Evolutionary conservation across 129 eudicot genomes (phyloP), one percentile per base, ranked within the genome.

Genomic region (Ambrosia trifida): DNA sequence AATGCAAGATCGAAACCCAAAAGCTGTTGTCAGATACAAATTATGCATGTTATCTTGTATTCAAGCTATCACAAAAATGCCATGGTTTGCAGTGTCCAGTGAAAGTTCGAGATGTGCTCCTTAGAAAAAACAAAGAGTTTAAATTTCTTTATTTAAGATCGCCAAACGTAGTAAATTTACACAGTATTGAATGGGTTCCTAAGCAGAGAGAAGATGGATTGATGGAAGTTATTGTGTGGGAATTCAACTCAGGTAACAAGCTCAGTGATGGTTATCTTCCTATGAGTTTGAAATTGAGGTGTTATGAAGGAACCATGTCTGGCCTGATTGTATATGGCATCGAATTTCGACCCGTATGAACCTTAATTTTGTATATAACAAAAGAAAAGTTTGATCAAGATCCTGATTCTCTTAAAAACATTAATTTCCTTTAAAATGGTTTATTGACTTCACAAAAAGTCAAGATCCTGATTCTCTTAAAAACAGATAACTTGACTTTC

Each of bases 191-290:
- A 50, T 14, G 20, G 10, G 24, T 50, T 16, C 56, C 56, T 7
- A 50, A 50, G 24, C 20, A 14, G 0, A 52, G 30, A 52, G 59
- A 18, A 7, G 59, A 52, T 18, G 59, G 31, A 17, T 52, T 52
- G 59, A 52, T 52, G 59, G 59, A 52, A 52, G 59, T 52, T 18
- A 52, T 52, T 52, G 13, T 18, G 59, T 52, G 59, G 31, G 13
- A 17, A 18, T 52, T 52, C 4, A 52, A 52, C 59, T 52, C 31
- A 18, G 31, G 59, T 19, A 18, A 18, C 31, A 52, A 17, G 31
- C 12, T 3, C 3, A 18, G 28, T 52, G 30, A 52, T 18, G 59
- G 9, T 52, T 11, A 18, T 52, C 2, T 17, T 52, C 59, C 12
- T 18, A 6, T 52, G 59, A 52, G 59, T 52, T 50, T 50, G 56